Base-by-base conservation (phyloP, 306 rosid genomes). In the Gastrolobium villosum region DNA sequence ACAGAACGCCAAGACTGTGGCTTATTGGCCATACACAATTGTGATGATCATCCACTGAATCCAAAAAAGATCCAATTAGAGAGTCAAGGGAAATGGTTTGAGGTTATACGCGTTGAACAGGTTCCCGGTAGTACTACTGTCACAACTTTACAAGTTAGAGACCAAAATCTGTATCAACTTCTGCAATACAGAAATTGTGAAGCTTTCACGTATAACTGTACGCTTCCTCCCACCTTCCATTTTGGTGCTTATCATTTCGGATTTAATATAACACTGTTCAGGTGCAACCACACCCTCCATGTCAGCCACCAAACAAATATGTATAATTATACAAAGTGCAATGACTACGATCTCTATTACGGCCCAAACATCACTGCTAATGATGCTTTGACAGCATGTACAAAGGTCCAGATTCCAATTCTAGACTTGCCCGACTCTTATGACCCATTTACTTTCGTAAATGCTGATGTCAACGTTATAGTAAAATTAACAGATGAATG, bases 391-490 rank as follows among this genome's bases (percentile, higher is more conserved):
- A 10, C 2, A 9, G 34, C n/a, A n/a, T 85, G 93, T 68, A 65
- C 88, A 5, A 49, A 8, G n/a, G 52, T 72, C 40, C 6, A 3
- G 5, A 85, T 87, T 70, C 93, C 89, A 4, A 9, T 6, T 52
- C 75, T 44, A 39, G 87, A 82, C 32, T 3, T 70, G 8, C 44
- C 84, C 36, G 79, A 50, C 10, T 2, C 40, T 14, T 0, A 1
- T 0, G 64, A 67, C 36, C 84, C 68, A 3, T 79, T 76, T 37
- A 3, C 39, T 1, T 73, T 82, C 8, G 0, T 87, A 10, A 78
- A 77, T 4, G 78, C 82, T 11, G 77, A 36, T 34, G 6, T 82
- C 54, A 0, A 0, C 2, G 31, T 31, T 66, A 7, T 8, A 50
- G 64, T 89, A 10, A 1, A 3, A 0, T 2, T 85, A 13, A 35